Percentiles rank a stretch among this genome's conserved stretches.
Evolutionary conservation across 257 asterid species (phyloP).

Genomic region (Echites panduratus): DNA sequence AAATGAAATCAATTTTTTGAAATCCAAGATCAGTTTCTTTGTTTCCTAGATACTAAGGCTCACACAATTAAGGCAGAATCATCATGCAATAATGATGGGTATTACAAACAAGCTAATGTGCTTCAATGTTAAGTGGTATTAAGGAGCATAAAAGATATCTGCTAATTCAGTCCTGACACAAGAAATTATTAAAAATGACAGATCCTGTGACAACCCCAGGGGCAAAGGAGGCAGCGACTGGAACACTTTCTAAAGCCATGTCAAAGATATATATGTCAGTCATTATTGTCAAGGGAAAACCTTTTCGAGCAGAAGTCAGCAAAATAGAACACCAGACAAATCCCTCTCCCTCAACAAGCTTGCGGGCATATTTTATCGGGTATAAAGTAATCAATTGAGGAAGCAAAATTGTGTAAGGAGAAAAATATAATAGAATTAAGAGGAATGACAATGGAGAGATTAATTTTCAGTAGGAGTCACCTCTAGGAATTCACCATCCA

Average conservation of each 20-base stretch:
- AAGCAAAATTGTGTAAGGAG: not conserved
- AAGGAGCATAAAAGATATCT: no score
- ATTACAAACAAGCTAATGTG: not conserved
- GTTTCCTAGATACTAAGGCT: no score
- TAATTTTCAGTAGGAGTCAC: constrained; percentile 24
- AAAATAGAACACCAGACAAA: not conserved
- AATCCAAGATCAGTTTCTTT: not conserved
- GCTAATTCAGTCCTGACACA: not conserved
- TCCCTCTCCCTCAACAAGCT: not conserved
- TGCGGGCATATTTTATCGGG: not conserved
- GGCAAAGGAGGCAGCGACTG: not conserved
- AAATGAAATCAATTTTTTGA: not conserved
- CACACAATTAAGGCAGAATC: no score
- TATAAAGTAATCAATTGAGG: not conserved
- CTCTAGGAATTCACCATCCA: constrained; percentile 89
- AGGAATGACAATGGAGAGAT: not conserved
- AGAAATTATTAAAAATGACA: not conserved
- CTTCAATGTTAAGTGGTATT: not conserved
- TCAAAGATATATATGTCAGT: not conserved
- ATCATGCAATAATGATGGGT: not conserved
- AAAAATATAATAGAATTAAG: not conserved
- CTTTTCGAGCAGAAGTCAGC: not conserved
- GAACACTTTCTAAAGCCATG: not conserved
- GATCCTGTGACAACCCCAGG: not conserved
- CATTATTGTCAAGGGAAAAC: not conserved